Evolutionary conservation across 345 rosid genomes (phyloP).

Genomic region (Pugionium dolabratum): DNA sequence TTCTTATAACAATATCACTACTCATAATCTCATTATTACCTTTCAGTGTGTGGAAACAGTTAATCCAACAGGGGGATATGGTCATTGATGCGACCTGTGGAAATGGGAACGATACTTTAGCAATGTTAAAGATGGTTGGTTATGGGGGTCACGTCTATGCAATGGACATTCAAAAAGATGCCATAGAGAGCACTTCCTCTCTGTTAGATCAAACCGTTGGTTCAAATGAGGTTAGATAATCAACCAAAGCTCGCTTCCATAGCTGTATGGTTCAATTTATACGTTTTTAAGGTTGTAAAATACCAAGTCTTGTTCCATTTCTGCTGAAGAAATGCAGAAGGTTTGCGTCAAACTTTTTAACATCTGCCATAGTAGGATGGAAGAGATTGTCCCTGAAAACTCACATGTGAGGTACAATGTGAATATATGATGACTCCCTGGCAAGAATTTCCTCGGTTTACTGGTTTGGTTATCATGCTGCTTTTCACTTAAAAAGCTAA

Average conservation of each 20-base stretch:
- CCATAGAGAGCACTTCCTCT: constrained; percentile 54
- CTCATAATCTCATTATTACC: not conserved
- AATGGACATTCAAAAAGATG: constrained; percentile 75
- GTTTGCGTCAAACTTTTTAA: constrained; percentile 62
- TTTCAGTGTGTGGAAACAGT: constrained; percentile 76
- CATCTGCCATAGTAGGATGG: constrained; percentile 83
- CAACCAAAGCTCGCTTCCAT: constrained; percentile 9
- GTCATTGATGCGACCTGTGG: constrained; percentile 92
- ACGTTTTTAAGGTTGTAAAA: not conserved
- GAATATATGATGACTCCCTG: not conserved
- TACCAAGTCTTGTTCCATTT: constrained; percentile 12
- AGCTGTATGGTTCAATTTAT: not conserved
- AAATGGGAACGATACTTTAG: constrained; percentile 80
- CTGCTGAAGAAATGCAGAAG: constrained; percentile 56
- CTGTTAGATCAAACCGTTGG: constrained; percentile 53
- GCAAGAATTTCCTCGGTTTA: no score
- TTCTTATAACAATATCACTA: not conserved
- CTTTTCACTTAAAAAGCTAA: no score
- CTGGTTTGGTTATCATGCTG: no score
- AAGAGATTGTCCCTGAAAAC: constrained; percentile 60
- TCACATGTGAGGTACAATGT: constrained; percentile 56
- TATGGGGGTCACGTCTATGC: constrained; percentile 64
- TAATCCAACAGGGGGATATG: constrained; percentile 65
- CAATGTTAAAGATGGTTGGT: constrained; percentile 64
- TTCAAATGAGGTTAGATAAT: constrained; percentile 57